phyloP scores from a whole-genome alignment of 2,329 filamentous ascomycete genomes.

The Beauveria asiatica region DNA sequence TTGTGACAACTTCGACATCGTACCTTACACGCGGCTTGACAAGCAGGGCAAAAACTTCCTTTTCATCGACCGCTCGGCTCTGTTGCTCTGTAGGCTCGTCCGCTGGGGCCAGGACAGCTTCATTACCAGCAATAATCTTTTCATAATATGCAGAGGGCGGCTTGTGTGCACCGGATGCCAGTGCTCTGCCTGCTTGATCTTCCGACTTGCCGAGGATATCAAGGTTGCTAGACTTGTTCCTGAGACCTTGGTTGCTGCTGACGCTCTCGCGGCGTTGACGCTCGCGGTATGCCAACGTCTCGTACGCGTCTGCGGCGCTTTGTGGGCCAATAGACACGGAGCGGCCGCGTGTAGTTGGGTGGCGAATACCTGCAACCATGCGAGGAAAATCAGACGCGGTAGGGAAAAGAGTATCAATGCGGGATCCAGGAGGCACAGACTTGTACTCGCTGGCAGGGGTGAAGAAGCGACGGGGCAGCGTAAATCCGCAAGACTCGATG shows the following conservation, averaged over 20 bases:
- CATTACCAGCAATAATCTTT: conserved; percentile 63
- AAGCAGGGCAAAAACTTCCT: conserved; percentile 75
- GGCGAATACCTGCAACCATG: conserved; percentile 72
- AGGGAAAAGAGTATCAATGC: conserved; percentile 78
- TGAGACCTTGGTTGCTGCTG: conserved; percentile 40
- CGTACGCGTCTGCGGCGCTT: conserved; percentile 92
- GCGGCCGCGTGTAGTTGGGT: conserved; percentile 60
- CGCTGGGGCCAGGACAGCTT: conserved; percentile 30
- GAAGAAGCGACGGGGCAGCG: conserved; percentile 83
- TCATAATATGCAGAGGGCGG: conserved; percentile 55
- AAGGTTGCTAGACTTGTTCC: conserved; percentile 34
- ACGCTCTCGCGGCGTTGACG: conserved; percentile 47
- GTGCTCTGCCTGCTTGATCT: conserved; percentile 29
- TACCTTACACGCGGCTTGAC: conserved; percentile 85
- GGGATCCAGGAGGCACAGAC: conserved; percentile 61
- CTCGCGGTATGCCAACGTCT: conserved; percentile 86
- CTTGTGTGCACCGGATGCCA: conserved; percentile 38
- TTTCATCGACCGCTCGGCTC: conserved; percentile 52
- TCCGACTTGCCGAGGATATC: conserved; percentile 32
- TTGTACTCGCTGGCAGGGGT: conserved; percentile 85
- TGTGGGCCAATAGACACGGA: conserved; percentile 89
- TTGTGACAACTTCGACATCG: conserved; percentile 97
- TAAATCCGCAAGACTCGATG: conserved; percentile 70
- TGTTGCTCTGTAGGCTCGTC: conserved; percentile 24
- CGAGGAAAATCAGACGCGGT: conserved; percentile 79